phyloP scores from a whole-genome alignment of 1,284 basidiomycete genomes.

The Pulveroboletus sp. region DNA sequence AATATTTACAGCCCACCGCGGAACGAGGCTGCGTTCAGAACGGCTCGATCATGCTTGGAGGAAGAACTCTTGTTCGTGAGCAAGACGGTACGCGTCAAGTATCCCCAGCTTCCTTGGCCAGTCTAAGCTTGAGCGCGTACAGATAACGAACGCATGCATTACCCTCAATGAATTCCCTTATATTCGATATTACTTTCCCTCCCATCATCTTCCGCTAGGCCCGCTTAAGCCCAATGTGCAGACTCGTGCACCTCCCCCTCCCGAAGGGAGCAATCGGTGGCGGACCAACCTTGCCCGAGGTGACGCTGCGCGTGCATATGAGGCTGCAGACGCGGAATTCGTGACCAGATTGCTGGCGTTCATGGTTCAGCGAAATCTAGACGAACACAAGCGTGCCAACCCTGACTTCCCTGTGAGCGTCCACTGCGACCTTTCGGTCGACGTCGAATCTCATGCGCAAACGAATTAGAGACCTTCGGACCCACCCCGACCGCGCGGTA shows the following conservation, averaged over 20 bases:
- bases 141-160: slow-evolving; percentile 91
- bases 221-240: slow-evolving; percentile 67
- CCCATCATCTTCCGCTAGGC: slow-evolving; percentile 83
- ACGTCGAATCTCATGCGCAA: slow-evolving; percentile 5
- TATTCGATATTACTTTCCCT: slow-evolving; percentile 91
- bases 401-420: slow-evolving; percentile 76
- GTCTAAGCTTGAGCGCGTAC: slow-evolving; percentile 10
- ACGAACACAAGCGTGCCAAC: slow-evolving; percentile 83
- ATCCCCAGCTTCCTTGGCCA: neutral
- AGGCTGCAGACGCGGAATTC: slow-evolving; percentile 66
- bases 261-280: slow-evolving; percentile 63
- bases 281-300: slow-evolving; percentile 71
- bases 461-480: slow-evolving; percentile 58
- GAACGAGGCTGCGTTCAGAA: slow-evolving; percentile 55
- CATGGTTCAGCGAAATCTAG: slow-evolving; percentile 77
- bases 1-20: slow-evolving; percentile 83
- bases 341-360: slow-evolving; percentile 77
- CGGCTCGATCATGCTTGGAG: slow-evolving; percentile 66
- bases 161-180: slow-evolving; percentile 91
- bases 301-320: slow-evolving; percentile 57
- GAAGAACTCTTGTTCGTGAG: slow-evolving; percentile 78
- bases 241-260: slow-evolving; percentile 58
- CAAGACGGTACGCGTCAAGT: slow-evolving; percentile 49
- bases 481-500: slow-evolving; percentile 67
- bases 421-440: neutral